Percentiles rank a stretch among this genome's conserved stretches.
phyloP scores from a whole-genome alignment of 805 yeast genomes.

The Komagataella populi region DNA sequence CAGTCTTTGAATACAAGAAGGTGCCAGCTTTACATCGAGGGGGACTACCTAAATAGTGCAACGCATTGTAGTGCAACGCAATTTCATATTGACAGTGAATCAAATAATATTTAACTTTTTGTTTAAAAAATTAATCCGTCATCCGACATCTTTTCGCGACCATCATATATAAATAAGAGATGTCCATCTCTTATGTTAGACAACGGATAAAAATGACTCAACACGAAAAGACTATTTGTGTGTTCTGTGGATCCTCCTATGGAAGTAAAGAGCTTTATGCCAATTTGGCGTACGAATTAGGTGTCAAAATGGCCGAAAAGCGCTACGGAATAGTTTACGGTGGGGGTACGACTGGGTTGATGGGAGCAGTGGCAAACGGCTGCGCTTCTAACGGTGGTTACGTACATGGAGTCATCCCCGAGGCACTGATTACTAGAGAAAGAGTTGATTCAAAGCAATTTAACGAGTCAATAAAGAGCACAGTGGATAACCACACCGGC shows the following conservation, averaged over 20 bases:
- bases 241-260: conserved; percentile 75
- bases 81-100: background rate
- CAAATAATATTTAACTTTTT: background rate
- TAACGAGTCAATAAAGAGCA: conserved; percentile 33
- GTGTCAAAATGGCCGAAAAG: conserved; percentile 37
- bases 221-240: conserved; percentile 46
- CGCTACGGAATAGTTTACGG: conserved; percentile 78
- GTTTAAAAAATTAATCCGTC: background rate
- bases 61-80: background rate
- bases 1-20: conserved; percentile 1
- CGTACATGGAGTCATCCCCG: conserved; percentile 82
- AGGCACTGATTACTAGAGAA: conserved; percentile 64
- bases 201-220: background rate
- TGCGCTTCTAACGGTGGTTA: conserved; percentile 45
- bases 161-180: background rate
- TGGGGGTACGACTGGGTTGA: conserved; percentile 78
- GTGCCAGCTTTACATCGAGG: conserved; percentile 13
- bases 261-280: conserved; percentile 43
- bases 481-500: conserved; percentile 53
- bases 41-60: background rate
- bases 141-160: background rate
- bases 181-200: background rate
- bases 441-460: conserved; percentile 27
- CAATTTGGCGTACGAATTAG: conserved; percentile 44
- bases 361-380: conserved; percentile 65